Base-by-base conservation (phyloP, 306 rosid genomes). In the Oemleria cerasiformis region DNA sequence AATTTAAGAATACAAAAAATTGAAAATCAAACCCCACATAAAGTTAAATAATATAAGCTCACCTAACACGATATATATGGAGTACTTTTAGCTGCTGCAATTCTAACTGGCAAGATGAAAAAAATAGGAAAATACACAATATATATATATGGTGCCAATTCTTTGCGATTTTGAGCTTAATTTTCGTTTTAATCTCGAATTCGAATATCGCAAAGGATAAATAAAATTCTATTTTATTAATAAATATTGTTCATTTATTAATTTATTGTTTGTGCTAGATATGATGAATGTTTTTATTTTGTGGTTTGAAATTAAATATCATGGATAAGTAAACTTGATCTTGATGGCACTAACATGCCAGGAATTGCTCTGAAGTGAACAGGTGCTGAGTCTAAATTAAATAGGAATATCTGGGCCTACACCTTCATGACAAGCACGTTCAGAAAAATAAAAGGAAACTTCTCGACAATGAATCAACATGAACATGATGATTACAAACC, bases 381-480 rank as follows among this genome's bases (percentile, higher is more conserved):
- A 3, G 59, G 44, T 49, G 59, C 23, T 3, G 30, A 12, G 54
- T 12, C 45, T 34, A 51, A 66, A n/a, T n/a, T n/a, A n/a, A 19
- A 19, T n/a, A 53, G 25, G 58, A 53, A 53, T 49, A 6, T n/a
- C 40, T 39, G 92, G 86, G 64, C 96, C 93, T 86, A 86, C 92
- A 75, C 54, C 78, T 86, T 88, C 87, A 92, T 88, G 87, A 84
- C 73, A 69, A 85, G 81, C 98, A 90, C 86, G 88, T 87, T 92
- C 76, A 53, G 82, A 74, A 71, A 73, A 65, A 39, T 63, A 80
- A 80, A 77, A 72, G 73, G 72, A 74, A 30, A 30, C 36, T 30
- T 3, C 3, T 30, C 3, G 3, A 55, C 77, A 63, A 74, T 36
- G 49, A 77, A 61, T 39, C 63, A 63, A 70, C 81, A 83, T 80